A percentile compares a stretch with the other conserved stretches of the same genome.
Evolutionary conservation across 305 asterid species (phyloP).

Genomic region (Ilex paraguariensis): DNA sequence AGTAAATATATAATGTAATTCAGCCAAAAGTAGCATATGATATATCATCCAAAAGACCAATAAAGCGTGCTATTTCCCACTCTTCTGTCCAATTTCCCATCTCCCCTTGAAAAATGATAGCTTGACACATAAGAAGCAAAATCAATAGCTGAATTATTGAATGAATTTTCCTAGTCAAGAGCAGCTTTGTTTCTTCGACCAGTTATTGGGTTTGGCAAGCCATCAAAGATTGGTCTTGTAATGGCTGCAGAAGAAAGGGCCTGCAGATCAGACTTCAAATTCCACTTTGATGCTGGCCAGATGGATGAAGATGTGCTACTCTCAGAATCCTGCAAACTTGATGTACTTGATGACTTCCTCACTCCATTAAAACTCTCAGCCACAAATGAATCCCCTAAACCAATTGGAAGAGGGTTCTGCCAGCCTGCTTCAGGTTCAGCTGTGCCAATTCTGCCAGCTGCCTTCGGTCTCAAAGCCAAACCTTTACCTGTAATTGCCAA

Average conservation of each 20-base stretch:
- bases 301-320: slow-evolving; percentile 46
- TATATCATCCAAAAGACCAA: too few relatives aligned
- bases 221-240: slow-evolving; percentile 76
- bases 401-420: slow-evolving; percentile 30
- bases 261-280: slow-evolving; percentile 71
- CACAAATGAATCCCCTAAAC: slow-evolving; percentile 46
- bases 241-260: slow-evolving; percentile 71
- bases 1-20: too few relatives aligned
- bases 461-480: slow-evolving; percentile 63
- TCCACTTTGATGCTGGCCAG: slow-evolving; percentile 70
- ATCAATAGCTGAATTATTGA: neutral
- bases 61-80: too few relatives aligned
- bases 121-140: too few relatives aligned
- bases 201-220: slow-evolving; percentile 54
- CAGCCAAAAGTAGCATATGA: too few relatives aligned
- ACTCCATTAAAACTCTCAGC: slow-evolving; percentile 38
- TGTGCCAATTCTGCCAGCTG: slow-evolving; percentile 29
- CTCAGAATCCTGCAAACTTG: slow-evolving; percentile 70
- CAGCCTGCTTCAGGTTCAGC: slow-evolving; percentile 45
- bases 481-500: slow-evolving; percentile 59
- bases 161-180: slow-evolving; percentile 45
- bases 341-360: slow-evolving; percentile 65
- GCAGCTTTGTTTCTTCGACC: slow-evolving; percentile 75
- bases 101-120: too few relatives aligned
- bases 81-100: too few relatives aligned